A percentile compares a stretch with the other conserved stretches of the same genome.
Conservation (phyloP, 2,329 filamentous ascomycete genomes). For the Lasiodiplodia sp. region DNA sequence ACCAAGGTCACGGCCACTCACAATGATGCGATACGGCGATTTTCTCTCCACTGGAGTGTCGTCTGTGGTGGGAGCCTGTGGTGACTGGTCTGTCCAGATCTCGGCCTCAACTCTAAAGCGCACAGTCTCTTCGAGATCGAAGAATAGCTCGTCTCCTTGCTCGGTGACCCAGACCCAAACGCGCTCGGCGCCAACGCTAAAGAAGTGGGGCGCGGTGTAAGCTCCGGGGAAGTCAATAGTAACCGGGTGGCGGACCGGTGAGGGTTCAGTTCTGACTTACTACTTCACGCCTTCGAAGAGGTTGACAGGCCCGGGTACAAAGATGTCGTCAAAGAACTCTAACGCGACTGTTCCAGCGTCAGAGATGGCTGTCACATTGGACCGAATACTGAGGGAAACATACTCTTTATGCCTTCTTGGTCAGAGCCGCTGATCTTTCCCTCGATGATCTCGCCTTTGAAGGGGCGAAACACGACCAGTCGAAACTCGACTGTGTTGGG, state of each 20-base stretch:
- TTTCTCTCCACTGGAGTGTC: conserved; percentile 67
- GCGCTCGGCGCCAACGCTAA: conserved; percentile 74
- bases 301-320: conserved; percentile 63
- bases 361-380: background rate
- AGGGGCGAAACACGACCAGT: conserved; percentile 91
- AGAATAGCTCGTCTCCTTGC: conserved; percentile 77
- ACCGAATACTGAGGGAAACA: conserved; percentile 33
- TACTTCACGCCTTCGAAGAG: conserved; percentile 63
- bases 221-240: background rate
- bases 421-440: conserved; percentile 81
- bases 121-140: conserved; percentile 89
- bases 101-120: conserved; percentile 86
- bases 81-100: conserved; percentile 89
- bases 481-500: conserved; percentile 79
- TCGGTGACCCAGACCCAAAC: conserved; percentile 85
- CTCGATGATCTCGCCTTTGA: conserved; percentile 90
- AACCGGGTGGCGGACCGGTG: conserved; percentile 15
- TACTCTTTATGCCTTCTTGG: conserved; percentile 74
- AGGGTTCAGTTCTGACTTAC: conserved; percentile 56
- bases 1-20: conserved; percentile 36
- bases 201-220: conserved; percentile 21
- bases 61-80: conserved; percentile 75
- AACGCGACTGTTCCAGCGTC: conserved; percentile 66
- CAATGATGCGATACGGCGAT: conserved; percentile 73
- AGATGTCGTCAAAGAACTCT: conserved; percentile 94